Conservation (phyloP, 371 early-diverging fungal genomes). For the Lichtheimia ramosa region DNA sequence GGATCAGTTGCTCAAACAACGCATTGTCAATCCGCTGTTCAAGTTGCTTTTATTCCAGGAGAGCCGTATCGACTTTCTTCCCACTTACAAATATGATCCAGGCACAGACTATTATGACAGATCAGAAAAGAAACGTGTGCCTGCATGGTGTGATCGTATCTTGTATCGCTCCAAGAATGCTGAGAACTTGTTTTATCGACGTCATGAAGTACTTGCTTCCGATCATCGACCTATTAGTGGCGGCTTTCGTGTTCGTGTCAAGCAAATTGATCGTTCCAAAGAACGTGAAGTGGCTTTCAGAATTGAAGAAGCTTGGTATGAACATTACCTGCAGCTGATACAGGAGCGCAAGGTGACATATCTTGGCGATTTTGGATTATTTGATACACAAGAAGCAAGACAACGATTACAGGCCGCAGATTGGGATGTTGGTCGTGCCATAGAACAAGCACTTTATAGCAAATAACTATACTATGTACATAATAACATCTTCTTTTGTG, state of each 20-base stretch:
- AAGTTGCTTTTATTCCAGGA: conserved; percentile 68
- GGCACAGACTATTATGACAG: conserved; percentile 73
- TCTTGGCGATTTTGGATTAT: conserved; percentile 31
- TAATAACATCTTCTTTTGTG: too few relatives aligned
- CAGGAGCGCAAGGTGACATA: conserved; percentile 22
- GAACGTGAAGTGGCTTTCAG: neutral
- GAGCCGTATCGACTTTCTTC: conserved; percentile 67
- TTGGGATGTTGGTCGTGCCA: conserved; percentile 5
- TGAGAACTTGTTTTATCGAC: conserved; percentile 40
- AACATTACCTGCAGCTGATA: neutral
- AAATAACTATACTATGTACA: too few relatives aligned
- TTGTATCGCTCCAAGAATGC: conserved; percentile 50
- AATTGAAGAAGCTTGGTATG: conserved; percentile 11
- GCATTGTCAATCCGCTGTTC: conserved; percentile 54
- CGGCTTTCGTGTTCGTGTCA: conserved; percentile 56
- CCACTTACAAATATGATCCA: conserved; percentile 87
- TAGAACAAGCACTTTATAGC: neutral
- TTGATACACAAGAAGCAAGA: conserved; percentile 23
- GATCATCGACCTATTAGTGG: conserved; percentile 84
- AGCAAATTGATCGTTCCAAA: conserved; percentile 43
- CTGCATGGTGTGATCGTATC: conserved; percentile 88
- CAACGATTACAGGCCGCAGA: neutral
- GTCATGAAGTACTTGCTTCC: conserved; percentile 68
- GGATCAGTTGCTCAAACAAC: conserved; percentile 73
- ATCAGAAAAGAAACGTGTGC: conserved; percentile 79